A percentile compares a stretch with the other conserved stretches of the same genome.
Evolutionary conservation across 768 basidiomycete species (phyloP).

Genomic region (Termitomyces titanicus): DNA sequence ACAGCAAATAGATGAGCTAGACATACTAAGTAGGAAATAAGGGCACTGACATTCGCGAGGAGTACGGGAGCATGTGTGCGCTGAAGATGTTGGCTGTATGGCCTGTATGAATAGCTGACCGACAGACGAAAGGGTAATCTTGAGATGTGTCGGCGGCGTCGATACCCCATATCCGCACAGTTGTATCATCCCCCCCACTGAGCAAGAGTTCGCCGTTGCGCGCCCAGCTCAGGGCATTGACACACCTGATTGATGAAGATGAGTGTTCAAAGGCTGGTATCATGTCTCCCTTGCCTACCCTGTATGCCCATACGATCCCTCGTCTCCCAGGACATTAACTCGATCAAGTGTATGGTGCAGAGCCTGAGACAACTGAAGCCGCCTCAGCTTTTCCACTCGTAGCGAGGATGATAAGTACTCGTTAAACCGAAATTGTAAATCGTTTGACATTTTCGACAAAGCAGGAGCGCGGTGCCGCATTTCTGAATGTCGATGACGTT

Average conservation of each 20-base stretch:
- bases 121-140: slow-evolving; percentile 64
- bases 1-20: slow-evolving; percentile 4
- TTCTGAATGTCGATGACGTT: background rate
- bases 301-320: slow-evolving; percentile 52
- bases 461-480: background rate
- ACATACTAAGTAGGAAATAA: slow-evolving; percentile 6
- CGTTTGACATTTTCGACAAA: background rate
- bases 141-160: slow-evolving; percentile 38
- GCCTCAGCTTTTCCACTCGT: slow-evolving; percentile 23
- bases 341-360: slow-evolving; percentile 46
- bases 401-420: slow-evolving; percentile 17
- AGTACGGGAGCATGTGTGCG: slow-evolving; percentile 72
- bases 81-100: slow-evolving; percentile 87
- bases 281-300: slow-evolving; percentile 42
- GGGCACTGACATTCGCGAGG: slow-evolving; percentile 65
- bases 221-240: slow-evolving; percentile 77
- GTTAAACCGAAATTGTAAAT: background rate
- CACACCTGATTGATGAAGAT: slow-evolving; percentile 49
- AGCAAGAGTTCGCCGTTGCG: slow-evolving; percentile 60
- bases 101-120: slow-evolving; percentile 71
- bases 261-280: background rate
- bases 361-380: slow-evolving; percentile 20
- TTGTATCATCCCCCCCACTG: slow-evolving; percentile 72
- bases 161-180: slow-evolving; percentile 78
- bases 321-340: slow-evolving; percentile 68